Evolutionary conservation across 805 yeast genomes (phyloP), one percentile per base, ranked within the genome.

Genomic region (Nakazawaea holstii): DNA sequence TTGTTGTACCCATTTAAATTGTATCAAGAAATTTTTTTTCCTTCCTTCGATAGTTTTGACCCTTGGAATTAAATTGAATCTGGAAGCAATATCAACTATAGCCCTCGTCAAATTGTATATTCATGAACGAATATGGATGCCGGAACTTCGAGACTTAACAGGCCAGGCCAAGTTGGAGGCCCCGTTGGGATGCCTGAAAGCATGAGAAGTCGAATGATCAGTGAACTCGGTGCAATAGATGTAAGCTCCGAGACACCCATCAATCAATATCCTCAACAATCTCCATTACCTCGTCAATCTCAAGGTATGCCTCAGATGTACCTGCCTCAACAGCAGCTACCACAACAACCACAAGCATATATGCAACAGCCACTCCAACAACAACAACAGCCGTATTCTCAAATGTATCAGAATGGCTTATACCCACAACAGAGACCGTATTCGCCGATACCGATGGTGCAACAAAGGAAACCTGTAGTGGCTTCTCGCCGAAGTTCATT

Each of bases 151-250:
- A 53, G 63, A 5, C 49, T 60, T 24, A 53, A 49, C 24, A 47
- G 41, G 47, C 49, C 43, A 41, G 50, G 43, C n/a, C 48, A 39
- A 24, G 30, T 41, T 20, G 46, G 45, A 17, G 41, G 51, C 8
- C 49, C 52, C 30, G 33, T 52, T 39, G 65, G 62, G 28, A 54
- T 57, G 43, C 57, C 60, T 4, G 52, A 54, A 36, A 53, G 57
- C 41, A 46, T 66, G 48, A 53, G 74, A 50, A 68, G 60, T 46
- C 68, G 68, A 50, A 58, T 70, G 14, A 51, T 74, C 28, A 66
- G 62, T 41, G 70, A 69, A 26, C 57, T 69, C 9, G 80, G 77
- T 0, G 62, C 57, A 50, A 74, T 77, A 29, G 79, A 76, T 50
- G 61, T 76, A 11, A 51, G 68, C 13, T 53, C 70, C 13, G 80